Evolutionary conservation across 2,329 filamentous ascomycete species (phyloP).

Genomic region (Sarocladium kiliense): DNA sequence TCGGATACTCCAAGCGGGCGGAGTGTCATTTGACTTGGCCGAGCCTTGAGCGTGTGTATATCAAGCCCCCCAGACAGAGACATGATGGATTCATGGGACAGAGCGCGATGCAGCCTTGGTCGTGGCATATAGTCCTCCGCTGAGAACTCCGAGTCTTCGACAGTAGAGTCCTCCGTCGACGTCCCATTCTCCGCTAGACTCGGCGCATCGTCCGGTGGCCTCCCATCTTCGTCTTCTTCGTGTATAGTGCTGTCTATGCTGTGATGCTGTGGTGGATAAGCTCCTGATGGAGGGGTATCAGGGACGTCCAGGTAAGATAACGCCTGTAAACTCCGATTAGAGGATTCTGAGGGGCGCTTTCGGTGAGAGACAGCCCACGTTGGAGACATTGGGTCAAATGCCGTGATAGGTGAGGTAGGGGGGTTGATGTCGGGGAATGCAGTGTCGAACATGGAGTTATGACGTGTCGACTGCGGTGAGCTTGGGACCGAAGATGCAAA

Average conservation of each 20-base stretch:
- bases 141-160: conserved; percentile 23
- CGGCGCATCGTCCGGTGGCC: conserved; percentile 14
- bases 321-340: conserved; percentile 43
- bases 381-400: conserved; percentile 62
- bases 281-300: conserved; percentile 17
- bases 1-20: conserved; percentile 48
- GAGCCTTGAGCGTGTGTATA: conserved; percentile 73
- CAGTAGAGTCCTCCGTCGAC: conserved; percentile 29
- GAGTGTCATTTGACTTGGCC: conserved; percentile 69
- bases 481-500: conserved; percentile 72
- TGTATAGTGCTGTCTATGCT: conserved; percentile 26
- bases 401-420: conserved; percentile 78
- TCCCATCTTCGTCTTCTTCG: conserved; percentile 32
- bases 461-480: conserved; percentile 72
- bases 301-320: conserved; percentile 28
- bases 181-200: conserved; percentile 21
- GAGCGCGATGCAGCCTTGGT: conserved; percentile 54
- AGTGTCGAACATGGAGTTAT: conserved; percentile 74
- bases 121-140: conserved; percentile 31
- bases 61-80: conserved; percentile 85
- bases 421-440: conserved; percentile 56
- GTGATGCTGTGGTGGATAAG: conserved; percentile 15
- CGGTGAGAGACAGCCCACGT: conserved; percentile 46
- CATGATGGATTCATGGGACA: conserved; percentile 85
- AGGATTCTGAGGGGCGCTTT: conserved; percentile 53